Percentiles rank a stretch among this genome's conserved stretches.
Conservation (phyloP, 2,329 filamentous ascomycete species). For the Huntiella abstrusa region DNA sequence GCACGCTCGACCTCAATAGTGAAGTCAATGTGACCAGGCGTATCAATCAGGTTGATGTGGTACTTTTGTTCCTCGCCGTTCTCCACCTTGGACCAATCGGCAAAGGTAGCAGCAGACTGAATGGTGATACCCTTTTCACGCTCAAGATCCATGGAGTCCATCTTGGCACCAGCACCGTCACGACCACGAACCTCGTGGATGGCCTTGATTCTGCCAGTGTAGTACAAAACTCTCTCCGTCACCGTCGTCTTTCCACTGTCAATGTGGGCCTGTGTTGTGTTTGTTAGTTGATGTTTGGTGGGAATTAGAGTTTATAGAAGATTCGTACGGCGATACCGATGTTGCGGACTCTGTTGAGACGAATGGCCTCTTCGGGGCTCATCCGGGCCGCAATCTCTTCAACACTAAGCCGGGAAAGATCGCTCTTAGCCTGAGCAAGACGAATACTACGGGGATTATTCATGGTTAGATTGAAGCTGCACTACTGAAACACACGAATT, state of each 20-base stretch:
- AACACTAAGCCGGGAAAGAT: constrained; percentile 31
- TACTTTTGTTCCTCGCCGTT: constrained; percentile 75
- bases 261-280: constrained; percentile 57
- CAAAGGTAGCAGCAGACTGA: constrained; percentile 93
- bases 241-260: constrained; percentile 96
- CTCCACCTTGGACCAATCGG: constrained; percentile 83
- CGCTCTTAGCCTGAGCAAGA: constrained; percentile 29
- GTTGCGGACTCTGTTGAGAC: constrained; percentile 71
- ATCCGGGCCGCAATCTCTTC: constrained; percentile 59
- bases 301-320: not conserved
- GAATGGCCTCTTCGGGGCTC: constrained; percentile 55
- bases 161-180: constrained; percentile 91
- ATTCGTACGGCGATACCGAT: constrained; percentile 81
- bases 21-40: constrained; percentile 95
- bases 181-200: constrained; percentile 95
- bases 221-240: constrained; percentile 93
- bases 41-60: constrained; percentile 97
- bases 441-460: constrained; percentile 21
- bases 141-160: constrained; percentile 99
- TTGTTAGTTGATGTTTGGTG: constrained; percentile 1
- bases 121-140: constrained; percentile 89
- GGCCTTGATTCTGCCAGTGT: constrained; percentile 87
- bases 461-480: not conserved
- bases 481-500: not conserved
- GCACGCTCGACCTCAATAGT: constrained; percentile 97